Conservation (phyloP, 2,329 filamentous ascomycete genomes). For the Aspergillus sclerotialis region DNA sequence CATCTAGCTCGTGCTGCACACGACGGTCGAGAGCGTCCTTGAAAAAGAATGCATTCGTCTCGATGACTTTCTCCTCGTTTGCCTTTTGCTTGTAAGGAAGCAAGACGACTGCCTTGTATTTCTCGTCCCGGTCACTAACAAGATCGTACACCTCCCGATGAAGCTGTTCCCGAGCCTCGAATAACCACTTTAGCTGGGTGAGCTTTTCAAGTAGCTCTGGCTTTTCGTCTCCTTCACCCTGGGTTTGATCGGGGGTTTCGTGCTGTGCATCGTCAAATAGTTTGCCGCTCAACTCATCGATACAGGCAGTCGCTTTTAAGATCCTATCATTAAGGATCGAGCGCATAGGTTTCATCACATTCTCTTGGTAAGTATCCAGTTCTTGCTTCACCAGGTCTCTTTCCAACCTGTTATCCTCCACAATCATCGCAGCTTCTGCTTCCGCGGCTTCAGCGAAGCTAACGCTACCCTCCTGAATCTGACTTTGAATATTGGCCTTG, state of each 20-base stretch:
- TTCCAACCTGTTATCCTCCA: conserved; percentile 61
- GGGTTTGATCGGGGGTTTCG: conserved; percentile 70
- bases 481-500: conserved; percentile 66
- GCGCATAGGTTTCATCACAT: conserved; percentile 78
- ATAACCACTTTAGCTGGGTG: conserved; percentile 93
- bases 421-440: conserved; percentile 68
- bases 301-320: conserved; percentile 64
- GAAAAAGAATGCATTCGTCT: conserved; percentile 74
- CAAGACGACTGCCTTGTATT: conserved; percentile 77
- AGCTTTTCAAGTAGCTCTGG: conserved; percentile 92
- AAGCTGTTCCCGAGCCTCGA: conserved; percentile 82
- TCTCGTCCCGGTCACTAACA: conserved; percentile 74
- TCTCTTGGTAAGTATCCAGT: conserved; percentile 76
- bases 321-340: conserved; percentile 72
- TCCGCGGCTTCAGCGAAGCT: conserved; percentile 75
- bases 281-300: conserved; percentile 65
- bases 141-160: conserved; percentile 81
- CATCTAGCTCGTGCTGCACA: conserved; percentile 62
- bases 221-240: conserved; percentile 91
- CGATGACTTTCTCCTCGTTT: conserved; percentile 70
- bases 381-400: conserved; percentile 70
- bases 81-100: conserved; percentile 68
- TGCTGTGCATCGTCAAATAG: conserved; percentile 66
- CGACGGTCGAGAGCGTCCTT: conserved; percentile 69
- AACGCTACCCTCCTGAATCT: conserved; percentile 71